A percentile compares a stretch with the other conserved stretches of the same genome.
These are phyloP conservation scores for Aspergillus transmontanensis DNA, from an alignment of 2,329 filamentous ascomycete genomes.

Conservation along the genomic window DNA sequence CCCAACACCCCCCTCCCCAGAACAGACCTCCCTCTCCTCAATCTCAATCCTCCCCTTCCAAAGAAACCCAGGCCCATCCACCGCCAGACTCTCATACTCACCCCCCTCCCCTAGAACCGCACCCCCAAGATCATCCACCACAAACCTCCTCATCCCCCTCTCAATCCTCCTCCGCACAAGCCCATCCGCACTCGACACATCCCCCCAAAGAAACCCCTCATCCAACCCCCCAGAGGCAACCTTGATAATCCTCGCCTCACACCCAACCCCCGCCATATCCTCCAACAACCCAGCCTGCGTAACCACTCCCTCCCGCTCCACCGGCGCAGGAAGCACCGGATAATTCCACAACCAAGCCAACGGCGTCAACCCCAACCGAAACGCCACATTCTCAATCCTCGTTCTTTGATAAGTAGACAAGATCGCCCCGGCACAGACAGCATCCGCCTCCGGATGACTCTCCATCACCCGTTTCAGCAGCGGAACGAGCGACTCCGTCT, in stretches of 20 bases:
- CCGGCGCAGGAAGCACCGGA: conserved; percentile 65
- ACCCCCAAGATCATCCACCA: conserved; percentile 59
- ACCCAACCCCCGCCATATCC: conserved; percentile 76
- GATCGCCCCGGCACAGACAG: conserved; percentile 87
- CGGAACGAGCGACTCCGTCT: conserved; percentile 83
- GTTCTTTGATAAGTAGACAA: conserved; percentile 95
- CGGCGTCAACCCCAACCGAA: conserved; percentile 79
- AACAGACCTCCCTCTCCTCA: conserved; percentile 55
- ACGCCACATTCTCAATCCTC: conserved; percentile 86
- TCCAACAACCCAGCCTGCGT: conserved; percentile 60
- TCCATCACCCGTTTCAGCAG: conserved; percentile 69
- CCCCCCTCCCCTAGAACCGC: conserved; percentile 88
- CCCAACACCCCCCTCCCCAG: conserved; percentile 75
- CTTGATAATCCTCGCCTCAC: conserved; percentile 92
- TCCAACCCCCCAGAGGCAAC: conserved; percentile 89
- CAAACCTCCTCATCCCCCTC: conserved; percentile 62
- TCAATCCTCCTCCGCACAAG: conserved; percentile 51
- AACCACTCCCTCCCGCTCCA: conserved; percentile 23
- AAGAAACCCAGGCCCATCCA: conserved; percentile 73
- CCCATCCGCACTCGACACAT: conserved; percentile 62
- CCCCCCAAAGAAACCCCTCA: conserved; percentile 76
- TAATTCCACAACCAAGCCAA: conserved; percentile 94
- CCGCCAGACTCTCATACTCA: conserved; percentile 90
- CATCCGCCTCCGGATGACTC: conserved; percentile 78
- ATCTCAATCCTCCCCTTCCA: conserved; percentile 74